Evolutionary conservation across 169 alveolate species (phyloP).

Genomic region (Cryptosporidium tyzzeri): DNA sequence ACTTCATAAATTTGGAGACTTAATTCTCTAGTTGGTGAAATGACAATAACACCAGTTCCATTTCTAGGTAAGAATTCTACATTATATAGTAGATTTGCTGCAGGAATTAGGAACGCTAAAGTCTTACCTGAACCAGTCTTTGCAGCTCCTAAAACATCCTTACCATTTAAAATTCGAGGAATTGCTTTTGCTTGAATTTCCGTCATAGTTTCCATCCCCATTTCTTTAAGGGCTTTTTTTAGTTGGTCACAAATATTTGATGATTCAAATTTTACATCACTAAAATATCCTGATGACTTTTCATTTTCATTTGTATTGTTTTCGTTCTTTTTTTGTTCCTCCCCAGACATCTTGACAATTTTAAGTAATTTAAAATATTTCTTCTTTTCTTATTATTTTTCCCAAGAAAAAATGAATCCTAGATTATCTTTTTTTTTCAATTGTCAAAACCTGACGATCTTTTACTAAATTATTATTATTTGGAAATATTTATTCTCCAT

Average conservation of each 20-base stretch:
- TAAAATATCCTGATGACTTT: slow-evolving; percentile 81
- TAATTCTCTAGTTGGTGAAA: slow-evolving; percentile 99
- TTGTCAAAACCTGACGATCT: slow-evolving; percentile 22
- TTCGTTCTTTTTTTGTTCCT: slow-evolving; percentile 22
- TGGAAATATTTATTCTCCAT: neutral
- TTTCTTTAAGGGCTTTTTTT: slow-evolving; percentile 89
- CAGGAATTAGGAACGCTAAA: slow-evolving; percentile 97
- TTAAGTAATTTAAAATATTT: neutral
- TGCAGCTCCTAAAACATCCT: slow-evolving; percentile 98
- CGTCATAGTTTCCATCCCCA: slow-evolving; percentile 93
- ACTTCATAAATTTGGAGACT: slow-evolving; percentile 97
- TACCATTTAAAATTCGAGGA: slow-evolving; percentile 96
- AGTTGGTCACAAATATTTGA: slow-evolving; percentile 92
- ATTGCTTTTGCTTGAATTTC: slow-evolving; percentile 97
- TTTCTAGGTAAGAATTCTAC: slow-evolving; percentile 93
- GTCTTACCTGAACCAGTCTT: slow-evolving; percentile 99
- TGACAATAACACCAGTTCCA: slow-evolving; percentile 93
- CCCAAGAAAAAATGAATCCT: neutral
- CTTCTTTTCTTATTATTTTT: neutral
- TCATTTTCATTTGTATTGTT: slow-evolving; percentile 10
- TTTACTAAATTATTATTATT: neutral
- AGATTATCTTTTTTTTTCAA: neutral
- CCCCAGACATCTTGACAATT: slow-evolving; percentile 20
- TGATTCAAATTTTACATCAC: slow-evolving; percentile 87
- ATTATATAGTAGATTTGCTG: slow-evolving; percentile 94